A percentile compares a stretch with the other conserved stretches of the same genome.
Conservation (phyloP, 805 yeast species). For the Metschnikowia dekortorum region DNA sequence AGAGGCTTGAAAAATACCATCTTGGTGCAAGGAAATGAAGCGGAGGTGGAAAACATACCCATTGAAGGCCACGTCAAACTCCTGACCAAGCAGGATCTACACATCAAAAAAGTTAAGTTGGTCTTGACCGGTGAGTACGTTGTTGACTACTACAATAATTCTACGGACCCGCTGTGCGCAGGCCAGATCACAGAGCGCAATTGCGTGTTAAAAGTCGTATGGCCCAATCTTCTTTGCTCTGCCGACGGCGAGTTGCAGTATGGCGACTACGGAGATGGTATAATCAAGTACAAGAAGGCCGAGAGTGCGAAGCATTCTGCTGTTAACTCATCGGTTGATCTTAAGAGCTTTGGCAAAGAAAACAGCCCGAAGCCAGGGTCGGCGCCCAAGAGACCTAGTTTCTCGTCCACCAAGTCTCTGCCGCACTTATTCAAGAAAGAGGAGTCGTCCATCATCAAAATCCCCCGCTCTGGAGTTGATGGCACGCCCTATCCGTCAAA, state of each 20-base stretch:
- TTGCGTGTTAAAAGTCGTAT: constrained; percentile 39
- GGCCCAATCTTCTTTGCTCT: constrained; percentile 44
- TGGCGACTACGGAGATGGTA: constrained; percentile 41
- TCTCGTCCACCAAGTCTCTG: constrained; percentile 28
- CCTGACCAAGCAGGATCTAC: constrained; percentile 39
- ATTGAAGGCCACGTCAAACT: constrained; percentile 47
- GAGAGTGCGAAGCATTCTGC: constrained; percentile 14
- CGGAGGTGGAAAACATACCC: constrained; percentile 40
- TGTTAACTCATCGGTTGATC: constrained; percentile 12
- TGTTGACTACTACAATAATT: constrained; percentile 37
- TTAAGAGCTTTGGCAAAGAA: constrained; percentile 4
- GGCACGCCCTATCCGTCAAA: constrained; percentile 34
- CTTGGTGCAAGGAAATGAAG: constrained; percentile 40
- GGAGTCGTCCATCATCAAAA: constrained; percentile 18
- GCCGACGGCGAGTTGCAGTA: constrained; percentile 34
- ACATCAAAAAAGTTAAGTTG: constrained; percentile 36
- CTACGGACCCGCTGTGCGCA: constrained; percentile 23
- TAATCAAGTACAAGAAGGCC: constrained; percentile 19
- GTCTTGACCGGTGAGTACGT: constrained; percentile 40
- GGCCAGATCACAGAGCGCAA: constrained; percentile 36
- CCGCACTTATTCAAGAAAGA: constrained; percentile 19
- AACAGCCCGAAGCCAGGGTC: constrained; percentile 8
- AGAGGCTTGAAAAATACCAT: constrained; percentile 40
- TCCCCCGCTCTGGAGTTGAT: constrained; percentile 36
- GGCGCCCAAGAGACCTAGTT: constrained; percentile 21